Conservation (phyloP, 805 yeast genomes). For the Teunomyces stri region DNA sequence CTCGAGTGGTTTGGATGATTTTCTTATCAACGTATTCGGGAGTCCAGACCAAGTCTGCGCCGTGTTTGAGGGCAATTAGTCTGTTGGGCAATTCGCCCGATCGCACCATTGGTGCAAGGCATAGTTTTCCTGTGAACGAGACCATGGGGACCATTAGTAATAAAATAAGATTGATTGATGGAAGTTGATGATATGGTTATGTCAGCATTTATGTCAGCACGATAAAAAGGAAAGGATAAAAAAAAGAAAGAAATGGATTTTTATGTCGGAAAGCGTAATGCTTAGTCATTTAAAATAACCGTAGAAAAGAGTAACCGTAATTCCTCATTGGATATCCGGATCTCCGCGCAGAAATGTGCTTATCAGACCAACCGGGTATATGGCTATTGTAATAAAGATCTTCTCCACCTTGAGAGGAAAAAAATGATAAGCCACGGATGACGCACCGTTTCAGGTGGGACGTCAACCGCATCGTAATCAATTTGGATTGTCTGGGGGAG, state of each 20-base stretch:
- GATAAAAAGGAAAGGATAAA: neutral
- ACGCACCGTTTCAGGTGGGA: neutral
- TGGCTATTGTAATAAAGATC: neutral
- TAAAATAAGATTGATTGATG: neutral
- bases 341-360: neutral
- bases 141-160: conserved; percentile 40
- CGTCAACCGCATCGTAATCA: neutral
- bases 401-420: neutral
- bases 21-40: conserved; percentile 94
- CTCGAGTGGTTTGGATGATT: conserved; percentile 65
- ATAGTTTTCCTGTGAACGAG: conserved; percentile 72
- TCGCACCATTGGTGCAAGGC: conserved; percentile 95
- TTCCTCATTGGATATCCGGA: neutral
- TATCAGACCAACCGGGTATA: neutral
- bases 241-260: too few species aligned
- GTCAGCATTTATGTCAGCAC: neutral
- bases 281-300: neutral
- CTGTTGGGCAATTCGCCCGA: conserved; percentile 93
- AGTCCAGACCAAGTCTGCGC: conserved; percentile 92
- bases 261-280: neutral
- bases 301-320: neutral
- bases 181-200: neutral
- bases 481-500: too few species aligned
- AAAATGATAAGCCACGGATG: neutral
- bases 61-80: conserved; percentile 71